Conservation (phyloP, 2,329 filamentous ascomycete genomes). For the Juglanconis oblonga region DNA sequence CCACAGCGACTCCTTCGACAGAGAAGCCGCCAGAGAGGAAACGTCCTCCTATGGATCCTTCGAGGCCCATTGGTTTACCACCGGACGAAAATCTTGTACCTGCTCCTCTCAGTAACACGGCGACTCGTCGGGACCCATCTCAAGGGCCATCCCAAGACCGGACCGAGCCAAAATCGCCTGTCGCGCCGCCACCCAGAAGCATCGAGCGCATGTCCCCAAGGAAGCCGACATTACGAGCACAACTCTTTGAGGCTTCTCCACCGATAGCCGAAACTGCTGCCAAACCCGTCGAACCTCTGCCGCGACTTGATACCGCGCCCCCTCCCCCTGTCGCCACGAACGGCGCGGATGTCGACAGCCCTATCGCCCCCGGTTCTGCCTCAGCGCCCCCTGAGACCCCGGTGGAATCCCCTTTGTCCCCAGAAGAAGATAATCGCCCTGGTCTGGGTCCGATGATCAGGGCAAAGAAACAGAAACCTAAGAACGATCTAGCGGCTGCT, state of each 20-base stretch:
- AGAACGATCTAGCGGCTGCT: constrained; percentile 68
- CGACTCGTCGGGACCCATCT: constrained; percentile 38
- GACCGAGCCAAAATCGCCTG: constrained; percentile 12
- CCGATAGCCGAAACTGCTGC: constrained; percentile 33
- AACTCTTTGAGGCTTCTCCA: constrained; percentile 29
- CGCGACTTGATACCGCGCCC: constrained; percentile 12
- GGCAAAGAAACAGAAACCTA: constrained; percentile 68
- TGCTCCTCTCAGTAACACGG: constrained; percentile 54
- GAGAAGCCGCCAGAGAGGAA: constrained; percentile 56
- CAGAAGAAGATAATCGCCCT: constrained; percentile 53
- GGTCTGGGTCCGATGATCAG: constrained; percentile 91
- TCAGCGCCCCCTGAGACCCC: constrained; percentile 22
- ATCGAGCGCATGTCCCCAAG: constrained; percentile 45
- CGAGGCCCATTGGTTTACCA: constrained; percentile 43
- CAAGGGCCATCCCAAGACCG: constrained; percentile 6
- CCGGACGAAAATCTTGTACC: constrained; percentile 54
- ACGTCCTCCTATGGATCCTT: constrained; percentile 63
- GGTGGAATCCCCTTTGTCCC: constrained; percentile 27
- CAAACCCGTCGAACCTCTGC: constrained; percentile 8
- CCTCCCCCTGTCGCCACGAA: constrained; percentile 10
- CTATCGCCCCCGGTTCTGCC: constrained; percentile 20
- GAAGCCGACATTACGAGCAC: constrained; percentile 38
- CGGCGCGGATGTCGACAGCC: constrained; percentile 5
- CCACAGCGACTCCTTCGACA: constrained; percentile 6
- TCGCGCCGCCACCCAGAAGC: constrained; percentile 46